Conservation (phyloP, 805 yeast species). For the Geotrichum ghanense region DNA sequence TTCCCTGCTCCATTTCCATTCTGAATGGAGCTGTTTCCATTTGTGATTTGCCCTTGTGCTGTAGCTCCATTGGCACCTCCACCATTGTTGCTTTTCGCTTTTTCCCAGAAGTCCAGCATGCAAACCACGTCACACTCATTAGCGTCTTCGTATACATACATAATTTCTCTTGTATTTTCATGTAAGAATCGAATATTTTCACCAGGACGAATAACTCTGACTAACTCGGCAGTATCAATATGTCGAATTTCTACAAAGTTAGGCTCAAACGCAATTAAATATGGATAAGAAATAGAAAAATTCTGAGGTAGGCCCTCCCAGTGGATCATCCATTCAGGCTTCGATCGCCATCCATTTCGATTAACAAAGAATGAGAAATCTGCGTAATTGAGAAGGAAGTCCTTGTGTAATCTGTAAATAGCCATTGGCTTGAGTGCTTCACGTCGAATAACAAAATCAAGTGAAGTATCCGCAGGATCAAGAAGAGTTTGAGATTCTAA, state of each 20-base stretch:
- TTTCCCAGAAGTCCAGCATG: constrained; percentile 76
- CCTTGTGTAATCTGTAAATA: constrained; percentile 79
- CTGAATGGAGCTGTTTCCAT: no score
- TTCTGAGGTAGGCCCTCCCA: constrained; percentile 97
- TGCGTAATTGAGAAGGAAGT: constrained; percentile 78
- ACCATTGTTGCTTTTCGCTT: constrained; percentile 11
- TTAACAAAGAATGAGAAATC: constrained; percentile 93
- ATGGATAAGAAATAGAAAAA: constrained; percentile 91
- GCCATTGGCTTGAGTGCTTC: constrained; percentile 84
- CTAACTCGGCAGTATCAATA: constrained; percentile 74
- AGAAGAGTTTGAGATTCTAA: constrained; percentile 78
- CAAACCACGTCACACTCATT: constrained; percentile 88
- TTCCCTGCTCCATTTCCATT: no score
- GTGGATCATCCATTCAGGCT: constrained; percentile 84
- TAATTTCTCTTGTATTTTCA: constrained; percentile 82
- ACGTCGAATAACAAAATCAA: constrained; percentile 80
- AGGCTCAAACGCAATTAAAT: constrained; percentile 79
- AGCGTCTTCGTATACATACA: constrained; percentile 86
- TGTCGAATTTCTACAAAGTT: constrained; percentile 87
- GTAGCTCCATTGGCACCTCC: no score
- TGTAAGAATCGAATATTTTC: constrained; percentile 85
- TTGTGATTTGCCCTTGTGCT: not conserved
- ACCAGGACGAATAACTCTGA: constrained; percentile 72
- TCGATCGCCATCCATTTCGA: constrained; percentile 91
- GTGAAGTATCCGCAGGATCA: constrained; percentile 97